These are phyloP conservation scores for Leersia perrieri DNA, from an alignment of 176 grass and related monocot species.

Conservation along the genomic window DNA sequence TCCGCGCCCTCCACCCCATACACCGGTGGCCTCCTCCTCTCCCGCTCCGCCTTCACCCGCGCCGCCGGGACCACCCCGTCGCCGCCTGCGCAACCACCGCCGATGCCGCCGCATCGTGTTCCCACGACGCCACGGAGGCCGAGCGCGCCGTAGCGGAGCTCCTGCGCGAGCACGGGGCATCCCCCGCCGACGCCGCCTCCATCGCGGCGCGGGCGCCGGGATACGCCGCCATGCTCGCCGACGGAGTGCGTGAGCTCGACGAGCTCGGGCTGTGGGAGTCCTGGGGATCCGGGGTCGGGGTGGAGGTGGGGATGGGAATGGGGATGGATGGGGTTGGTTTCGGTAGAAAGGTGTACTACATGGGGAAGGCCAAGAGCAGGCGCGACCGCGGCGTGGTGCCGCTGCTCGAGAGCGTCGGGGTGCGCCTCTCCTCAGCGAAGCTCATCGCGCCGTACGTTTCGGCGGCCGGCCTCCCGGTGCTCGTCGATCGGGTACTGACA, in stretches of 20 bases:
- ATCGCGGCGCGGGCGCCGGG: conserved; percentile 52
- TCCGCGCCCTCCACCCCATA: background rate
- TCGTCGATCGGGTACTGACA: conserved; percentile 70
- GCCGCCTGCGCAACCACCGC: background rate
- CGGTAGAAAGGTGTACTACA: conserved; percentile 77
- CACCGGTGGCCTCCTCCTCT: background rate
- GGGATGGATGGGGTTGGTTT: conserved; percentile 50
- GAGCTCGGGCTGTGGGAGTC: conserved; percentile 69
- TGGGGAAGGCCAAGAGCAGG: conserved; percentile 77
- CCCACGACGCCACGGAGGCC: conserved; percentile 18
- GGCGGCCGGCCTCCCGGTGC: conserved; percentile 49
- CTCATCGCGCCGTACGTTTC: conserved; percentile 64
- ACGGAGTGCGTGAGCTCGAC: conserved; percentile 68
- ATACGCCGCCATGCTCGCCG: conserved; percentile 71
- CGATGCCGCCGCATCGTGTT: background rate
- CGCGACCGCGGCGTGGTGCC: conserved; percentile 64
- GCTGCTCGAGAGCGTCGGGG: conserved; percentile 73
- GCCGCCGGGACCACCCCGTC: background rate
- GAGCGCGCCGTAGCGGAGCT: conserved; percentile 50
- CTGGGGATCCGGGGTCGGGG: conserved; percentile 48
- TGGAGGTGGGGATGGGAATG: conserved; percentile 32
- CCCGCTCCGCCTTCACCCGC: background rate
- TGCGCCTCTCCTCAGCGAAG: conserved; percentile 75
- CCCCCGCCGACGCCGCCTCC: conserved; percentile 34
- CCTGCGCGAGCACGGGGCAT: conserved; percentile 52